Evolutionary conservation across 2,329 filamentous ascomycete genomes (phyloP).

Genomic region (Diplodia intermedia): DNA sequence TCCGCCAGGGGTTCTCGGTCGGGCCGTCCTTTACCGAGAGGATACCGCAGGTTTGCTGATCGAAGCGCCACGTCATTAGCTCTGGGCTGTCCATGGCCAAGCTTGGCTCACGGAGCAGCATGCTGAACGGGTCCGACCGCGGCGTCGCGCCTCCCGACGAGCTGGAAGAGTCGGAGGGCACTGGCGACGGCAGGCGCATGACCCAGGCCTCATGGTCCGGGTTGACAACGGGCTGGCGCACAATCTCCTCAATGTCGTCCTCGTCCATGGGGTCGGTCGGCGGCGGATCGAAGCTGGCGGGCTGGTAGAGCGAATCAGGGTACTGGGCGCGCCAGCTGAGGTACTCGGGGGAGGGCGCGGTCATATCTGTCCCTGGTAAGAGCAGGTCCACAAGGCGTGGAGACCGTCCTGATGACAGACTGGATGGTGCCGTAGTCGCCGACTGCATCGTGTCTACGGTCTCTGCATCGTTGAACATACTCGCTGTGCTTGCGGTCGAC

Average conservation of each 20-base stretch:
- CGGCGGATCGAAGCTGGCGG: conserved; percentile 40
- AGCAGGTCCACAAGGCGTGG: conserved; percentile 58
- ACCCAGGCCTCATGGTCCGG: conserved; percentile 45
- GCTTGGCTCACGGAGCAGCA: conserved; percentile 54
- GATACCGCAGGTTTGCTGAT: conserved; percentile 72
- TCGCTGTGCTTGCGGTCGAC: conserved; percentile 45
- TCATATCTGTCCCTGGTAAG: conserved; percentile 57
- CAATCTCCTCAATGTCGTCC: conserved; percentile 63
- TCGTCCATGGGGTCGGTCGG: conserved; percentile 42
- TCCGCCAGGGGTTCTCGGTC: conserved; percentile 75
- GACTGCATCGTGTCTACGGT: conserved; percentile 40
- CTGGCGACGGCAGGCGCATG: conserved; percentile 49
- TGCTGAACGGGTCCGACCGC: conserved; percentile 39
- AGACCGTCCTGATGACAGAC: conserved; percentile 54
- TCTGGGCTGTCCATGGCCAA: conserved; percentile 63
- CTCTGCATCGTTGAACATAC: conserved; percentile 47
- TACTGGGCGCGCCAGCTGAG: conserved; percentile 44
- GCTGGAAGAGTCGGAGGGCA: conserved; percentile 44
- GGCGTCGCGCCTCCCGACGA: conserved; percentile 40
- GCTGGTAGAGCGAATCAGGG: conserved; percentile 44
- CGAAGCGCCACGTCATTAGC: conserved; percentile 68
- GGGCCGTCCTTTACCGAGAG: conserved; percentile 73
- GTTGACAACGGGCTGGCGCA: conserved; percentile 50
- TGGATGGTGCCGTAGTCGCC: conserved; percentile 44
- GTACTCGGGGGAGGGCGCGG: conserved; percentile 50